Base-by-base conservation (phyloP, 2,329 filamentous ascomycete species). In the Penicillium italicum region DNA sequence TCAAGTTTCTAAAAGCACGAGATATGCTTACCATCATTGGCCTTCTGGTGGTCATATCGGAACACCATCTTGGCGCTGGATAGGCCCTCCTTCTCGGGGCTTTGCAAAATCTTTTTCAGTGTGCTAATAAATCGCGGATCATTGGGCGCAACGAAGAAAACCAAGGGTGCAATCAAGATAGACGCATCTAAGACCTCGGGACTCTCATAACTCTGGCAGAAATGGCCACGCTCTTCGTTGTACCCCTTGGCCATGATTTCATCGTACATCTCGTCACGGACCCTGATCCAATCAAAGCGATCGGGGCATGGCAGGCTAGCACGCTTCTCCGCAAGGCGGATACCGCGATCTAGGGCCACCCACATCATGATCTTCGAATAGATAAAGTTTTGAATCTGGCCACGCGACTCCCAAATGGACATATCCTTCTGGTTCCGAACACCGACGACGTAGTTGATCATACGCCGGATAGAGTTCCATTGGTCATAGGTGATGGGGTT, bases 291-390 rank as follows among this genome's bases (percentile, higher is more conserved):
- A 47, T 82, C 80, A 38, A 69, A 71, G 3, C 87, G 80, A 64
- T 88, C 86, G 1, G 87, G 88, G 58, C 89, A 91, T 0, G 89
- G 88, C 22, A 92, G 81, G 63, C 85, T 88, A 16, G 70, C 57
- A 52, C 89, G 79, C 72, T 91, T 92, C 18, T 91, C 88, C 4
- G 87, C 80, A 0, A 91, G 80, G 2, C 89, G 86, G 12, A 91
- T 74, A 10, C 86, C 88, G 5, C 88, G 85, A 69, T 92, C 89
- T 59, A 92, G 84, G 18, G 88, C 87, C 4, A 92, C 89, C 89
- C 88, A 92, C 22, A 92, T 80, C 85, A 91, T 89, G 60, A 92
- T 81, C 68, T 91, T 90, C n/a, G 86, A 89, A 72, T 91, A 92
- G 14, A 86, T 84, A 62, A 91, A 92, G 66, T 90, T 84, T 71